These are phyloP conservation scores for Fusarium tjaetaba DNA, from an alignment of 2,329 filamentous ascomycete genomes.

Conservation along the genomic window DNA sequence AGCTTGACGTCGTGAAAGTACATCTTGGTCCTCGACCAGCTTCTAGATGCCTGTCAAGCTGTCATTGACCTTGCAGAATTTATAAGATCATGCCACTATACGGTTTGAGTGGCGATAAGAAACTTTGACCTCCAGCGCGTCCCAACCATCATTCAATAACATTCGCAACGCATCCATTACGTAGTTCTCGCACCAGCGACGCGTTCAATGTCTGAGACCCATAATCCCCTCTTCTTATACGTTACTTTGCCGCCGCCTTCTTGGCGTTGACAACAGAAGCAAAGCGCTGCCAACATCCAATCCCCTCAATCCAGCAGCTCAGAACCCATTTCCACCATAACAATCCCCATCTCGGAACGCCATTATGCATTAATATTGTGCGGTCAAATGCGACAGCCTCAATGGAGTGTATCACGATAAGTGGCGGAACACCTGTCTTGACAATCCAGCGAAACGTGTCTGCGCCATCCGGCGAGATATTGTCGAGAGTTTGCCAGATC, in stretches of 20 bases:
- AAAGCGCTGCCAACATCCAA: not conserved
- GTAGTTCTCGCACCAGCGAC: rapidly evolving
- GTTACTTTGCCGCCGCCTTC: not conserved
- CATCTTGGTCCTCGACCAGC: too few relatives aligned
- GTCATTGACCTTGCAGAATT: not conserved
- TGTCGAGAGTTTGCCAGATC: not conserved
- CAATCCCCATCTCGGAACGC: not conserved
- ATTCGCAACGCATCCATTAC: not conserved
- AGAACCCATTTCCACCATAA: not conserved
- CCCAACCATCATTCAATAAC: not conserved
- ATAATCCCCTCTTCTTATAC: not conserved
- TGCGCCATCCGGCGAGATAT: not conserved
- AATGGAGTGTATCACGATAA: not conserved
- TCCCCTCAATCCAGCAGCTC: not conserved
- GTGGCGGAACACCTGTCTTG: not conserved
- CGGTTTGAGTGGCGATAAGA: not conserved
- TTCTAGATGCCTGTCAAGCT: not conserved
- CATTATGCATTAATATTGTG: not conserved
- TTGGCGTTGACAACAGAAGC: not conserved
- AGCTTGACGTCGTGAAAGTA: too few relatives aligned
- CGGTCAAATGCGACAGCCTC: not conserved
- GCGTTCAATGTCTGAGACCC: too few relatives aligned
- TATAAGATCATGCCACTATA: rapidly evolving
- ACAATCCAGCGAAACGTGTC: not conserved
- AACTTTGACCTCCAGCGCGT: not conserved